Base-by-base conservation (phyloP, 2,329 filamentous ascomycete genomes). In the Lachnellula cervina region DNA sequence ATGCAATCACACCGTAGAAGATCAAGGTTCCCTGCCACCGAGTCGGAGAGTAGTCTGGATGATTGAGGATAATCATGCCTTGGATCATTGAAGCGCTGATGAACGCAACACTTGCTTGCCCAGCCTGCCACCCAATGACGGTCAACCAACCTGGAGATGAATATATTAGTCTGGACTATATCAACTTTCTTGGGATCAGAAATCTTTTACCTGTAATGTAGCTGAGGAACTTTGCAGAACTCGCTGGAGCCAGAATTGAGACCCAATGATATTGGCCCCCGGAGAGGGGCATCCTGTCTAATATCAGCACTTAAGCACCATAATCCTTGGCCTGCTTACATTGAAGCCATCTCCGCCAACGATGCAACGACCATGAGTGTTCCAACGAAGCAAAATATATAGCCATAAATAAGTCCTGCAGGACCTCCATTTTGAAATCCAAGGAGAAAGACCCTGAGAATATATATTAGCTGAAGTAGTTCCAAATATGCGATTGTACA, bases 261-360 rank as follows among this genome's bases (percentile, higher is more conserved):
- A 80, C 77, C 79, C 78, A 82, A 59, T 80, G 77, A 56, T 82
- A 82, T 60, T 83, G 80, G 1, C 80, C 80, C 17, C 80, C 80
- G 4, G 75, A 74, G 0, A 79, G 82, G 0, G 80, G 81, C 4
- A 78, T 79, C 73, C 59, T 62, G 40, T 21, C 5, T 32, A 14
- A 16, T 25, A 11, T 25, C 57, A 23, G 59, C 54, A 23, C n/a
- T 11, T n/a, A 2, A 23, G 14, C 32, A 28, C 9, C 11, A 28
- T 25, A 17, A 51, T 51, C 38, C 9, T 32, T 32, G 28, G 28
- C 28, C 28, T 32, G 57, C 57, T 45, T 56, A 64, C 63, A 65
- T 62, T 37, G 63, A 65, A 9, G 61, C 59, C 58, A 63, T 57
- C 35, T 63, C 61, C 7, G 59, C 61, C 19, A 63, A 38, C 2